phyloP scores from a whole-genome alignment of 148 eudicot genomes.

The Chenopodium album region DNA sequence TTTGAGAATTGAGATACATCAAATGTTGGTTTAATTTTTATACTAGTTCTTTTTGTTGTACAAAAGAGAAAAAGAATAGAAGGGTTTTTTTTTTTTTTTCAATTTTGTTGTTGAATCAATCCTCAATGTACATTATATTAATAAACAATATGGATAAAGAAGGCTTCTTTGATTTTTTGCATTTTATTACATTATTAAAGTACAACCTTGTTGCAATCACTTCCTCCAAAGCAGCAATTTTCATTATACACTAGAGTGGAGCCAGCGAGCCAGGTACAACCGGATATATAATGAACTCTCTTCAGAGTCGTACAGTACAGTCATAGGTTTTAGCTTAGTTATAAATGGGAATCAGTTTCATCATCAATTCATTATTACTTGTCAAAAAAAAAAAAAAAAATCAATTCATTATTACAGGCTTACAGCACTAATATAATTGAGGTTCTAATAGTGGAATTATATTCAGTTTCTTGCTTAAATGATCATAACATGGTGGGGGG shows the following conservation, averaged over 20 bases:
- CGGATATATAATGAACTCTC: no score
- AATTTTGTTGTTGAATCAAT: constrained; percentile 8
- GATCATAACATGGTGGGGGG: no score
- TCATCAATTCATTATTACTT: no score
- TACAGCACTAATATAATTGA: not conserved
- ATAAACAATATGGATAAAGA: constrained; percentile 9
- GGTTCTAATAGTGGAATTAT: not conserved
- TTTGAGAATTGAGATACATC: constrained; percentile 1
- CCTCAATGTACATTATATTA: constrained; percentile 11
- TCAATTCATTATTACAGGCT: not conserved
- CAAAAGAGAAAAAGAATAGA: constrained; percentile 25
- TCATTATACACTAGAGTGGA: no score
- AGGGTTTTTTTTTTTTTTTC: not conserved
- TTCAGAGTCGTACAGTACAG: no score
- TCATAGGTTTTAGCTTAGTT: no score
- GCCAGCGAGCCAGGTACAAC: no score
- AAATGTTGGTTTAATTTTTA: constrained; percentile 21
- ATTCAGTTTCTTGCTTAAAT: not conserved
- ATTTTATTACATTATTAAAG: no score
- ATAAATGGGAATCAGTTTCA: no score
- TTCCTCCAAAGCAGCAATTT: no score
- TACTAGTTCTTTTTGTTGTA: constrained; percentile 40
- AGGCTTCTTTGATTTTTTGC: not conserved
- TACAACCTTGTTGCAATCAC: not conserved
- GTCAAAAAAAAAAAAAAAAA: no score